Evolutionary conservation across 495 filamentous ascomycete species (phyloP).

Genomic region (Xanthoparmelia taractica): DNA sequence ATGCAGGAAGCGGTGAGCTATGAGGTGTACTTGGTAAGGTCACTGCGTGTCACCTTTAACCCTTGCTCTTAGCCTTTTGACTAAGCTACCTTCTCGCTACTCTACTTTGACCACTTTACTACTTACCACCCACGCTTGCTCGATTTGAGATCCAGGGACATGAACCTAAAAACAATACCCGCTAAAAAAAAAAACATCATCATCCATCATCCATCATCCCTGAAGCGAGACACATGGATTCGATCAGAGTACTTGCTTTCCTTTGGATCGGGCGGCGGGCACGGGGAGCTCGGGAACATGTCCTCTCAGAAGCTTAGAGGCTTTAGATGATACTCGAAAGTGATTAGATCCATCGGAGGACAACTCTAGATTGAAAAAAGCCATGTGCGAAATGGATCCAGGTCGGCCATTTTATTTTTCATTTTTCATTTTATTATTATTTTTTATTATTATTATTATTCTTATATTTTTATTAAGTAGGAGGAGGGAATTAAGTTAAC

Average conservation of each 20-base stretch:
- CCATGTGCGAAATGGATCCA: not conserved
- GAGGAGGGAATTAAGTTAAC: no score
- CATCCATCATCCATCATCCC: no score
- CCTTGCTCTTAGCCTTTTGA: not conserved
- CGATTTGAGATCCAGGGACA: conserved; percentile 1
- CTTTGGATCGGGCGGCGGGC: conserved; percentile 2
- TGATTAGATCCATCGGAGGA: not conserved
- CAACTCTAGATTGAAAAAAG: not conserved
- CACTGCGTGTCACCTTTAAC: not conserved
- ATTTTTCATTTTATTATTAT: no score
- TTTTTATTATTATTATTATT: not conserved
- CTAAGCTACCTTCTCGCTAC: not conserved
- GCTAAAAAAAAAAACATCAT: no score
- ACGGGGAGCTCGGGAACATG: conserved; percentile 5
- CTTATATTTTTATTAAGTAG: no score
- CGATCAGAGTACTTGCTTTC: no score
- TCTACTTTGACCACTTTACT: not conserved
- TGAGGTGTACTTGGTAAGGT: not conserved
- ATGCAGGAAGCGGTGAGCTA: conserved; percentile 6
- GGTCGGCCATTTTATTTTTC: no score
- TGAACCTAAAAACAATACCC: conserved; percentile 4
- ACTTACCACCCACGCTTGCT: not conserved
- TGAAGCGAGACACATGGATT: not conserved
- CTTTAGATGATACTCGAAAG: not conserved
- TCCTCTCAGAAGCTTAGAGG: not conserved